Evolutionary conservation across 2,329 filamentous ascomycete species (phyloP), one percentile per base, ranked within the genome.

Genomic region (Claviceps sp.): DNA sequence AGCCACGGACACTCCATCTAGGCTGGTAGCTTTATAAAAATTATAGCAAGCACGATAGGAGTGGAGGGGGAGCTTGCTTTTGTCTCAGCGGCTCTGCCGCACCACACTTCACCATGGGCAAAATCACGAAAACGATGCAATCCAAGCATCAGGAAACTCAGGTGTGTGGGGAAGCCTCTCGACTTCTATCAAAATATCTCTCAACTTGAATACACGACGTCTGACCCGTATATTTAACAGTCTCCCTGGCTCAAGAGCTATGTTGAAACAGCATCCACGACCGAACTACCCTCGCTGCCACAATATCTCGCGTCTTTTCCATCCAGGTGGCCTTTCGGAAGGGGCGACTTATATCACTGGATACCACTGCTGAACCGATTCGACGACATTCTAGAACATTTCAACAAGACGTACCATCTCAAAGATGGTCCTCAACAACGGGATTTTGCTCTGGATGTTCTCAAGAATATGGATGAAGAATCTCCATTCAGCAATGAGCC

Each of bases 311-410:
- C 77, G 60, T 79, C 78, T 52, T 97, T 97, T 65, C 89, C 91
- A 53, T 83, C 83, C 57, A 77, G 84, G 77, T 98, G 93, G 93
- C 89, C 90, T 2, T 95, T 97, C 63, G 91, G 91, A 40, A 82
- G 91, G 66, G 94, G 93, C 54, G 93, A 98, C 66, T 74, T 97
- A 34, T 97, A 97, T 66, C 91, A 98, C 74, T 98, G 94, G 94
- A 96, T 98, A 58, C 84, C 87, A 29, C 78, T 95, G 23, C 72
- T 98, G 54, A 95, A 98, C 67, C 84, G 89, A 53, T 97, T 98
- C 68, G 93, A 98, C 68, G 80, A 79, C 62, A 82, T 97, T 57
- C 73, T 98, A 42, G 88, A 95, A 60, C 74, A 80, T 40, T 89
- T 95, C 65, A 88, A 83, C 66, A 76, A 79, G 52, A 83, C 81